phyloP scores from a whole-genome alignment of 345 rosid genomes.

The Crucihimalaya himalaica region DNA sequence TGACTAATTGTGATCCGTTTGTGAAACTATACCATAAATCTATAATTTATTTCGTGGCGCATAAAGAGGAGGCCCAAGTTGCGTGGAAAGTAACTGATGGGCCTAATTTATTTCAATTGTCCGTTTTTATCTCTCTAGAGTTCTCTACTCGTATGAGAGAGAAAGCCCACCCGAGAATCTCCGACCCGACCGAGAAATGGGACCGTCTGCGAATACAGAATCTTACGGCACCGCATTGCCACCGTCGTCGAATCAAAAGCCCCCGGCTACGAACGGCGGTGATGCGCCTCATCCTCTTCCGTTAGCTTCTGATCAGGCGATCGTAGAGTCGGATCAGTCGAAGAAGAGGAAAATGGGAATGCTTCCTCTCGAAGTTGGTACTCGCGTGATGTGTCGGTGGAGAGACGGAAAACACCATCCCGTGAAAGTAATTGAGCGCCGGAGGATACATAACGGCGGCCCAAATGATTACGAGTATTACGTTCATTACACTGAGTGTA shows the following conservation, averaged over 20 bases:
- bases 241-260: constrained; percentile 48
- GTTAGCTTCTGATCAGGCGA: constrained; percentile 20
- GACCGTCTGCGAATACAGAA: constrained; percentile 63
- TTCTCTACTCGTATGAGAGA: neutral
- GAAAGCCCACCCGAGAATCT: constrained; percentile 9
- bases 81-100: neutral
- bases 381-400: constrained; percentile 94
- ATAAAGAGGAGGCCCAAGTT: neutral
- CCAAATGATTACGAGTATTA: constrained; percentile 81
- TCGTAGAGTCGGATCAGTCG: constrained; percentile 49
- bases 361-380: constrained; percentile 86
- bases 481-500: constrained; percentile 92
- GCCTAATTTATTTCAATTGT: neutral
- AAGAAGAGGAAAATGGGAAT: constrained; percentile 60
- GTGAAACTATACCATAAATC: neutral
- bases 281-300: constrained; percentile 8
- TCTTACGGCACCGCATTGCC: constrained; percentile 47
- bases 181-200: constrained; percentile 46
- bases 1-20: neutral
- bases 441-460: constrained; percentile 52
- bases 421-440: constrained; percentile 89
- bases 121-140: neutral
- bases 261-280: constrained; percentile 29
- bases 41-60: neutral
- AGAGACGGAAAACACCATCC: constrained; percentile 89